phyloP scores from a whole-genome alignment of 2,329 filamentous ascomycete genomes.

The Ophiostoma sp. region DNA sequence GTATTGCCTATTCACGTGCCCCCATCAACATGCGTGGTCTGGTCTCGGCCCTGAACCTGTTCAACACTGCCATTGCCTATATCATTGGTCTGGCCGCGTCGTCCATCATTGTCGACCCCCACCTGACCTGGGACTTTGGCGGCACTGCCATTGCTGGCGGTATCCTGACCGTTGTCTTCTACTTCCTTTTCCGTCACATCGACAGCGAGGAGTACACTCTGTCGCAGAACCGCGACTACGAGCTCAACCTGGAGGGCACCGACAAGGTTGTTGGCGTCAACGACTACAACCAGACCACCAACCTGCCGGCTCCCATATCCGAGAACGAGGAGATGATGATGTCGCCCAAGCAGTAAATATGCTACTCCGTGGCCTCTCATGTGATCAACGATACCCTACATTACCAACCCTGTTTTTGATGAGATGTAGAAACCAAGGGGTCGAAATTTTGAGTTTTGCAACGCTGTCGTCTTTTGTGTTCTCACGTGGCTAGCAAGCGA shows the following conservation, averaged over 20 bases:
- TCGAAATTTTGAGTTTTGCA: background rate
- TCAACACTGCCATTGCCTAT: constrained; percentile 67
- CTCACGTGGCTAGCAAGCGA: background rate
- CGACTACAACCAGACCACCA: constrained; percentile 33
- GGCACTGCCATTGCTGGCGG: constrained; percentile 49
- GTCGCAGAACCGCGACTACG: constrained; percentile 40
- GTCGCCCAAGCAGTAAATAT: constrained; percentile 36
- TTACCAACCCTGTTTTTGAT: too few species aligned
- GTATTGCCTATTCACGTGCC: constrained; percentile 65
- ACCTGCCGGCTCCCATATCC: constrained; percentile 33
- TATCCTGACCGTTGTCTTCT: constrained; percentile 47
- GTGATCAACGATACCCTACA: background rate
- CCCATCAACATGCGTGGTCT: constrained; percentile 75
- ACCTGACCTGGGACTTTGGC: constrained; percentile 53
- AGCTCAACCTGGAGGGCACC: constrained; percentile 28
- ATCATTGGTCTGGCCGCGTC: constrained; percentile 64
- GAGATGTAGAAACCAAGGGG: background rate
- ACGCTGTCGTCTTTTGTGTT: constrained; percentile 11
- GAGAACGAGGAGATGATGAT: constrained; percentile 36
- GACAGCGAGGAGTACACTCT: constrained; percentile 48
- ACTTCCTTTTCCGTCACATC: constrained; percentile 49
- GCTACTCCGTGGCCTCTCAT: background rate
- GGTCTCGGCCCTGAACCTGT: constrained; percentile 66
- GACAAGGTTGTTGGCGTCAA: constrained; percentile 29
- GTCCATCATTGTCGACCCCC: constrained; percentile 49